A percentile compares a stretch with the other conserved stretches of the same genome.
phyloP scores from a whole-genome alignment of 2,329 filamentous ascomycete species.

The Setomelanomma holmii region DNA sequence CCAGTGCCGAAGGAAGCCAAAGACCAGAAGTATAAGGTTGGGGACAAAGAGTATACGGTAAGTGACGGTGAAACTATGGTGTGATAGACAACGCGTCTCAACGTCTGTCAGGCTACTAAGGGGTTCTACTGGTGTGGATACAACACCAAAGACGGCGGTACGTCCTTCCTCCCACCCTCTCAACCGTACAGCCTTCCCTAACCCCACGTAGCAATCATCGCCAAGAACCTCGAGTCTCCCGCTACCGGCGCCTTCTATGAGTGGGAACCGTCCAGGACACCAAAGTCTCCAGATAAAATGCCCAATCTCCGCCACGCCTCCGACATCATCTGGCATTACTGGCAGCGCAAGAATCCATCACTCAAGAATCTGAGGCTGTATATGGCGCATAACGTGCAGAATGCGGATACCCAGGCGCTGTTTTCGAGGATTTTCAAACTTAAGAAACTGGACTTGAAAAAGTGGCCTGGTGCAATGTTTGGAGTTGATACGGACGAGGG shows the following conservation, averaged over 20 bases:
- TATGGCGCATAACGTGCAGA: not conserved
- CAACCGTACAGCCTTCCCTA: not conserved
- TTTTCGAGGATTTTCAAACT: not conserved
- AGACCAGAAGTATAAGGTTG: conserved; percentile 10
- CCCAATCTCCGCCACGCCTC: conserved; percentile 19
- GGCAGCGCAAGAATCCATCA: conserved; percentile 15
- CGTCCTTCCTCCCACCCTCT: not conserved
- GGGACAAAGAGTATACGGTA: conserved; percentile 1
- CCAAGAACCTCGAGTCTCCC: conserved; percentile 1
- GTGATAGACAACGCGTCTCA: not conserved
- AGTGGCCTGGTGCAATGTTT: not conserved
- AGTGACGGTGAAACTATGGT: not conserved
- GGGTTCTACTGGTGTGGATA: conserved; percentile 1
- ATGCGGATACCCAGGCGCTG: not conserved
- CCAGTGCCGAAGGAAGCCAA: not conserved
- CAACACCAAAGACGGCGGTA: conserved; percentile 4
- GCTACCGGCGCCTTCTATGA: not conserved
- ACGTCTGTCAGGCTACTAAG: not conserved
- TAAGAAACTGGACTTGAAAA: not conserved
- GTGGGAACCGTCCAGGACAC: not conserved
- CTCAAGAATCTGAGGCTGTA: conserved; percentile 21
- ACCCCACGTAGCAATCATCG: conserved; percentile 6
- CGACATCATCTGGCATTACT: conserved; percentile 31
- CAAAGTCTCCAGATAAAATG: conserved; percentile 1
- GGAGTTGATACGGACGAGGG: not conserved